Evolutionary conservation across 257 asterid genomes (phyloP).

Genomic region (Ocimum tenuiflorum): DNA sequence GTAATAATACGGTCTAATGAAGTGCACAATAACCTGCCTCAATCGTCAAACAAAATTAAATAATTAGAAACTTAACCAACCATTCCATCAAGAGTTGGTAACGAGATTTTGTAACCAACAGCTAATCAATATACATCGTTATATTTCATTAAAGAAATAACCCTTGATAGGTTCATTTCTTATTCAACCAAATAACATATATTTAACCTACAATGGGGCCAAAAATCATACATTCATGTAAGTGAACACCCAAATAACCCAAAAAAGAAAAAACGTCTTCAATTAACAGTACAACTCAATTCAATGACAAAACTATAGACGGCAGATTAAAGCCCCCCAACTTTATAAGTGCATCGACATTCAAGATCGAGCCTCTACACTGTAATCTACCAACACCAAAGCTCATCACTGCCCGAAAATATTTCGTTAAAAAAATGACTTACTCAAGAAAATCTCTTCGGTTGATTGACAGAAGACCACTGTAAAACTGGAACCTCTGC

Average conservation of each 20-base stretch:
- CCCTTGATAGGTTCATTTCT: no score
- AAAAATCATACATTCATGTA: background rate
- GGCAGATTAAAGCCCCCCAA: background rate
- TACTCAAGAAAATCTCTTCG: slow-evolving; percentile 20
- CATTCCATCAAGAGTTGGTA: no score
- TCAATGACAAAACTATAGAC: background rate
- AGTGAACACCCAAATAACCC: background rate
- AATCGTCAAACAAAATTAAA: no score
- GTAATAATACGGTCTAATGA: no score
- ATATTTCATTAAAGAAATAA: no score
- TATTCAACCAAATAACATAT: no score
- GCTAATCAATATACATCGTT: no score
- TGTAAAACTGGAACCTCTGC: slow-evolving; percentile 53
- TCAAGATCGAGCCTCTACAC: background rate
- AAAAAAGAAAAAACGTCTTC: background rate
- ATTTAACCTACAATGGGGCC: no score
- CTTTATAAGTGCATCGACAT: slow-evolving; percentile 16
- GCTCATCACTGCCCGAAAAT: background rate
- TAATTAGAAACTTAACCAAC: no score
- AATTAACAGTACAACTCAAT: background rate
- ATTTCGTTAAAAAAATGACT: background rate
- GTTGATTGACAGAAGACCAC: slow-evolving; percentile 43
- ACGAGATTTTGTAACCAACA: no score
- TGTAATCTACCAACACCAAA: slow-evolving; percentile 4
- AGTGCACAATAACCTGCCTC: no score